Evolutionary conservation across 1,139 yeast species (phyloP), one percentile per base, ranked within the genome.

Genomic region (Hansenula anomala): DNA sequence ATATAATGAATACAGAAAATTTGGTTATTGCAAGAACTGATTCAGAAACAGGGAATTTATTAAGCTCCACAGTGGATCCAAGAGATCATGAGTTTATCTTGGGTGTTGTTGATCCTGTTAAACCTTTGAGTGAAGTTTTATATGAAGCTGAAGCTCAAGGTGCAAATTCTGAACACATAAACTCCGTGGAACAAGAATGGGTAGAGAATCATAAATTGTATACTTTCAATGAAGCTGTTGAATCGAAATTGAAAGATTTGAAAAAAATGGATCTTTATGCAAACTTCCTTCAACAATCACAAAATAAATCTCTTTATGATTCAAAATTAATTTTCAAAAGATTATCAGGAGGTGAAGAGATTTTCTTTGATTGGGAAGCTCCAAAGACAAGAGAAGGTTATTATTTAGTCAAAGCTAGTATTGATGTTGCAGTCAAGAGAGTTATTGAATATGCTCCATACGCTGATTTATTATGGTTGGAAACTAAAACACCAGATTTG

Each of bases 21-120:
- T 57, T 78, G 46, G 55, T 77, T 19, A 77, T 78, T 61, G 82
- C 85, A 4, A 61, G 85, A 43, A 72, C 80, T 4, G 85, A 78
- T 51, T 70, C 81, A 16, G 79, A 77, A 49, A 73, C 79, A 36
- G 75, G 78, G 9, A 73, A 69, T 33, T 60, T 78, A 42, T 57
- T 78, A 31, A 73, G 77, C 36, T 71, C 79, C 18, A 68, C 71
- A 13, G 67, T 77, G 28, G 86, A 78, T 49, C 72, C 77, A 20
- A 55, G 71, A 32, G 82, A 77, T 50, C 83, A 77, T 52, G 73
- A 69, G 43, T 73, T 63, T 49, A 70, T 77, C 37, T 61, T 70
- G 22, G 83, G 83, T 28, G 68, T 69, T 25, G 58, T 66, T 14
- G 59, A 67, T 28, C 55, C 56, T 13, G 58, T 59, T 12, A 61